Evolutionary conservation across 257 asterid species (phyloP), one percentile per base, ranked within the genome.

Genomic region (Osmanthus fragrans): DNA sequence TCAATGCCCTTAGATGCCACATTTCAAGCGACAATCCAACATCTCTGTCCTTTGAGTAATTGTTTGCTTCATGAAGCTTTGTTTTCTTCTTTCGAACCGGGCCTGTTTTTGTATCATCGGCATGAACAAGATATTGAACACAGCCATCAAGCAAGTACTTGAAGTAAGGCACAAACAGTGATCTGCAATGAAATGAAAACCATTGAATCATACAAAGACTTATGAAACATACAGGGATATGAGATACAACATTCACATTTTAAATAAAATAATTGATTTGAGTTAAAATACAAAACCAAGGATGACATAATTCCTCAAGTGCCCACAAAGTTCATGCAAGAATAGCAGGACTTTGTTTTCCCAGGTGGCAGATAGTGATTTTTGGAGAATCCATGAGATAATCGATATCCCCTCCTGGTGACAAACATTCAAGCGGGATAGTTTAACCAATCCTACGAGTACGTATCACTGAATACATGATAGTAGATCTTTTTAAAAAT

Each of bases 131-230:
- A 86, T 84, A 88, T 34, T 79, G 85, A 74, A 89, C 93, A 77
- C 92, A 91, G 72, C 96, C 97, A 82, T 91, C 94, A 75, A 90
- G 83, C 83, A 95, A 78, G 84, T 88, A 85, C 88, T 95, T 93
- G 91, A 93, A 93, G 90, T 90, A 91, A 13, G 98, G 97, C 40
- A 95, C 90, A 79, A 92, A 95, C 66, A 95, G 84, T 0, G 97
- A 95, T 83, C 99, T 95, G 93, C 54, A 3, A 25, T 58, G 6
- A 6, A 79, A 81, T 21, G 66, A 30, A 19, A 67, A n/a, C 30
- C 66, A 58, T 58, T 9, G 66, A 58, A 58, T 58, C 66, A n/a
- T 58, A 58, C 23, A 23, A 3, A 27, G 70, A 42, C 51, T 70
- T 75, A 8, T 32, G 40, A 76, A 64, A 42, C 12, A 72, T 67